Evolutionary conservation across 108 stramenopile species (phyloP), one percentile per base, ranked within the genome.

Genomic region (Cyclostephanos invisitatus): DNA sequence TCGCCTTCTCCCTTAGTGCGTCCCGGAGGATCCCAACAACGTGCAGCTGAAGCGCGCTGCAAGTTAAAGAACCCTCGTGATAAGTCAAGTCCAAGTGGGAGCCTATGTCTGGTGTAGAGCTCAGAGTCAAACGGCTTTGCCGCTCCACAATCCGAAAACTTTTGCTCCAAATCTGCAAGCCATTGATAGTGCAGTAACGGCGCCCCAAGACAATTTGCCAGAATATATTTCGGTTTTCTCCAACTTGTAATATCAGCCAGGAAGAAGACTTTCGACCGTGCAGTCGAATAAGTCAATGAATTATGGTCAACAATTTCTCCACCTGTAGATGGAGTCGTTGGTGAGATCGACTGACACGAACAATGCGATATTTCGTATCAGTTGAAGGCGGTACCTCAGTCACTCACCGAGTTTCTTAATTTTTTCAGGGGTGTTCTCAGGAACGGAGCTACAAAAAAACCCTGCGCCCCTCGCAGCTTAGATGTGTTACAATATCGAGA

Each of bases 161-260:
- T 72, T 62, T 72, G 20, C 63, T 75, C 69, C 18, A 80, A 53
- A 25, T 63, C 48, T 20, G 51, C 40, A 32, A 80, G 59, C 77
- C 79, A 80, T 36, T 75, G 20, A 56, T 57, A 44, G 47, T 80
- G 79, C 25, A 80, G 35, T 74, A 80, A 70, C 1, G 79, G 79
- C 18, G 63, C 64, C 32, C 79, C 79, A 7, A 80, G 47, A 32
- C 74, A 59, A 8, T 63, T 68, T n/a, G 79, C 79, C 20, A 51
- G 49, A 25, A 80, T 64, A 28, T 80, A 80, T 55, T 80, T 80
- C 7, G 55, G 62, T n/a, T 75, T 75, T 14, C 75, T 60, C 79
- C 75, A 70, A 50, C 38, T 22, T 8, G 35, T 62, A 35, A 35
- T 37, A 50, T 72, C 66, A 35, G 66, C 32, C 10, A 72, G 49